A percentile compares a stretch with the other conserved stretches of the same genome.
phyloP scores from a whole-genome alignment of 108 stramenopile genomes.

The Nitzschia palea region DNA sequence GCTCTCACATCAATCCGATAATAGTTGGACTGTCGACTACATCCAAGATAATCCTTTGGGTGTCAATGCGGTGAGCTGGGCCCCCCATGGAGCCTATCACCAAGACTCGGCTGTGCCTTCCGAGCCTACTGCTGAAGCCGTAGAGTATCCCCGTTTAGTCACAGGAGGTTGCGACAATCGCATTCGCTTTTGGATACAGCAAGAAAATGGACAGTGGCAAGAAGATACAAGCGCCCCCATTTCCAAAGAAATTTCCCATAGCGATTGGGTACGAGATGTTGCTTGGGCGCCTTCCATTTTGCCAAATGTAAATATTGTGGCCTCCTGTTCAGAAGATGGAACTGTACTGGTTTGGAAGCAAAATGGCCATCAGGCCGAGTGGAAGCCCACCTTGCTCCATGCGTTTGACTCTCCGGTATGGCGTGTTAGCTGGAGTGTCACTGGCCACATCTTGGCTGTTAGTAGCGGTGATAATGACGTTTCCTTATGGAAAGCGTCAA shows the following conservation, averaged over 20 bases:
- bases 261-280: constrained; percentile 98
- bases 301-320: constrained; percentile 88
- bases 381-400: constrained; percentile 82
- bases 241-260: constrained; percentile 50
- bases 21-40: constrained; percentile 77
- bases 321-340: constrained; percentile 94
- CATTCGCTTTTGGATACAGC: constrained; percentile 89
- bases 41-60: constrained; percentile 79
- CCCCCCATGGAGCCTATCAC: constrained; percentile 65
- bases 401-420: constrained; percentile 93
- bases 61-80: constrained; percentile 90
- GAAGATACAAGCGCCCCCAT: constrained; percentile 49
- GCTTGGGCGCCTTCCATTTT: constrained; percentile 93
- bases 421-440: constrained; percentile 98
- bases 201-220: constrained; percentile 52
- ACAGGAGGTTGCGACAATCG: constrained; percentile 96
- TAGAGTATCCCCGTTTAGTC: constrained; percentile 69
- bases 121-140: constrained; percentile 9
- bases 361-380: constrained; percentile 42
- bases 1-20: constrained; percentile 71
- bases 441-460: constrained; percentile 96
- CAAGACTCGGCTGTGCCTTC: neutral
- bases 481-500: constrained; percentile 91
- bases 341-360: constrained; percentile 95
- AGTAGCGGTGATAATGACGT: constrained; percentile 94